Base-by-base conservation (phyloP, 306 rosid genomes). In the Elaeagnus macrophylla region DNA sequence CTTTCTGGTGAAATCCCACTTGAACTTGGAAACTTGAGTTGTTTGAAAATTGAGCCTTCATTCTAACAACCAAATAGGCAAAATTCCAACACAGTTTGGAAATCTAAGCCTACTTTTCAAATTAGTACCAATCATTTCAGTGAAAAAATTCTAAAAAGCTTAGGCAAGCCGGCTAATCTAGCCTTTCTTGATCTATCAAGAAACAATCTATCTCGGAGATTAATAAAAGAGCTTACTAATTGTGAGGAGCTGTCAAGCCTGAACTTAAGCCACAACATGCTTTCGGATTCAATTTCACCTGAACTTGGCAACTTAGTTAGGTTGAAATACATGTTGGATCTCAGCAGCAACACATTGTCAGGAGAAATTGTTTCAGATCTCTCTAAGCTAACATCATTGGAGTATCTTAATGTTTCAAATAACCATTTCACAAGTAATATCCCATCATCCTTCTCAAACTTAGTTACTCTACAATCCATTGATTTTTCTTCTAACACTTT, bases 291-390 rank as follows among this genome's bases (percentile, higher is more conserved):
- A 58, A 61, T 84, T 43, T 80, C 83, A 0, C 11, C 37, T 10
- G 83, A 78, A 57, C 71, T 78, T 52, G 85, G 88, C 35, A 68
- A 78, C 54, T 48, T 76, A 39, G 62, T 39, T 47, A 37, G 59
- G 7, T 61, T 83, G n/a, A 69, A 40, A 12, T 17, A 35, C 64
- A 0, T 61, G 37, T 56, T 84, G 63, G 86, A 84, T 59, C 69
- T 84, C 37, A 84, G 83, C 61, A 71, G 77, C 66, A 81, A 84
- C 66, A 59, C 59, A 25, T 69, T 84, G 18, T 73, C 77, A n/a
- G n/a, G n/a, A n/a, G n/a, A n/a, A n/a, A n/a, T n/a, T n/a, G n/a
- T n/a, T n/a, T n/a, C n/a, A n/a, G n/a, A n/a, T n/a, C n/a, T n/a
- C n/a, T n/a, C n/a, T n/a, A n/a, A n/a, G n/a, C n/a, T n/a, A n/a